Percentiles rank a stretch among this genome's conserved stretches.
Evolutionary conservation across 148 eudicot species (phyloP).

Genomic region (Rhododendron simsii): DNA sequence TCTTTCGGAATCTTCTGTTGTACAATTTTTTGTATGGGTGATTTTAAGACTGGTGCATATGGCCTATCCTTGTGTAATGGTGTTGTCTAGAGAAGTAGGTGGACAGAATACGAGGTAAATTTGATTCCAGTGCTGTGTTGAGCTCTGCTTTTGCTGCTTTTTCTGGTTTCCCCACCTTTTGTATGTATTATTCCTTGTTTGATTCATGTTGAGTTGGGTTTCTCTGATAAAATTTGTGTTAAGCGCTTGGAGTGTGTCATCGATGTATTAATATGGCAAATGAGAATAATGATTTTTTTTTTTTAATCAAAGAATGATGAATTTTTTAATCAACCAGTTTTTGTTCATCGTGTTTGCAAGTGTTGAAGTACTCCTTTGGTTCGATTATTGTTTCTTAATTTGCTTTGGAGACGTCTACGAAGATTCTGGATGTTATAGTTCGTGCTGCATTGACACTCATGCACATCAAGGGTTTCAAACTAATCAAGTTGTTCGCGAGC

Average conservation of each 20-base stretch:
- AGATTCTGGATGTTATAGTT: not conserved
- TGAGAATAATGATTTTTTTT: not conserved
- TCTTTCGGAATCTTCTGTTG: not conserved
- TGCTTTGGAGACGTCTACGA: not conserved
- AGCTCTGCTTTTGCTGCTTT: slow-evolving; percentile 17
- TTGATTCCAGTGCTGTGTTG: slow-evolving; percentile 3
- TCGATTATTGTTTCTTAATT: not conserved
- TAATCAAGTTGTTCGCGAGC: no score
- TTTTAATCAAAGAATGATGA: not conserved
- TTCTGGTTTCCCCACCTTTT: slow-evolving; percentile 14
- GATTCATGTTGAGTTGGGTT: slow-evolving; percentile 23
- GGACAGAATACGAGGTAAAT: not conserved
- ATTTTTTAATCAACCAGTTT: not conserved
- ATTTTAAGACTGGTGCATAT: not conserved
- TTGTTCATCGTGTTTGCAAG: not conserved
- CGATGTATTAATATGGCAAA: not conserved
- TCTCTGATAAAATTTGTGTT: slow-evolving; percentile 13
- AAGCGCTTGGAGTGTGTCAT: not conserved
- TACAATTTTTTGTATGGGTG: not conserved
- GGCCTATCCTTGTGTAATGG: slow-evolving; percentile 5
- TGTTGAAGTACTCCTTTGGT: not conserved
- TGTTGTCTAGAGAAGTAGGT: slow-evolving; percentile 11
- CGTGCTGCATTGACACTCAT: not conserved
- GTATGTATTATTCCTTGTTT: slow-evolving; percentile 41
- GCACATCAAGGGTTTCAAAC: not conserved